A percentile compares a stretch with the other conserved stretches of the same genome.
These are phyloP conservation scores for Pigoraptor vietnamica DNA, from an alignment of 78 protist species.

Conservation along the genomic window DNA sequence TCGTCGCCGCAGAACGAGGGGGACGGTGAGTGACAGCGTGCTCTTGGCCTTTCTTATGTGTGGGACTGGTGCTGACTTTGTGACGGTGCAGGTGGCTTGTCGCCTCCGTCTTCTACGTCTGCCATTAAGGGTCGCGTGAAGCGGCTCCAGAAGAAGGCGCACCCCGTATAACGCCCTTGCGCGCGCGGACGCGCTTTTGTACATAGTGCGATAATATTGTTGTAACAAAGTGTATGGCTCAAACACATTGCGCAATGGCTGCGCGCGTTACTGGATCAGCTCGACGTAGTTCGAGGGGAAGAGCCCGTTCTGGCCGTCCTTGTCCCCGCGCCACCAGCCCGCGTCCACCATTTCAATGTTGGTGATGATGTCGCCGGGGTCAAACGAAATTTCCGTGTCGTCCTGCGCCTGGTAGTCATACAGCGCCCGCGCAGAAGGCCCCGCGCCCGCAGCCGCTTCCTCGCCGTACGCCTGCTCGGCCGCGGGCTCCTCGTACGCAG, in stretches of 20 bases:
- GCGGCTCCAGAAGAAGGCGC: not conserved
- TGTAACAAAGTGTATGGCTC: not conserved
- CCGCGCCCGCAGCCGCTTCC: not conserved
- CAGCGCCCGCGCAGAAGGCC: not conserved
- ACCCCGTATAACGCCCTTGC: not conserved
- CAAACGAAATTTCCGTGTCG: not conserved
- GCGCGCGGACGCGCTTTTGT: not conserved
- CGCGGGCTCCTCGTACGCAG: not conserved
- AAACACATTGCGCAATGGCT: not conserved
- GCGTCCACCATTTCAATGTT: not conserved
- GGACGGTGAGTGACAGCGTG: not conserved
- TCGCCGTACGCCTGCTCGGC: slow-evolving; percentile 8
- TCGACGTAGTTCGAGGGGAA: slow-evolving; percentile 1
- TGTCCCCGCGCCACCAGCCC: not conserved
- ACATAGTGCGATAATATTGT: not conserved
- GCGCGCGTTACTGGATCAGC: not conserved
- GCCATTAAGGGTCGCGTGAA: not conserved
- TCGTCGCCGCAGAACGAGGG: not conserved
- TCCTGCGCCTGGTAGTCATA: not conserved
- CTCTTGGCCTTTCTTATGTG: not conserved
- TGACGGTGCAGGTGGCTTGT: not conserved
- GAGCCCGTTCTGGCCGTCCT: not conserved
- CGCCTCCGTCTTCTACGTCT: not conserved
- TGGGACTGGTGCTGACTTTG: no score
- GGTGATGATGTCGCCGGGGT: not conserved